phyloP scores from a whole-genome alignment of 225 moss, liverwort and hornwort genomes.

The Anthoceros angustus region DNA sequence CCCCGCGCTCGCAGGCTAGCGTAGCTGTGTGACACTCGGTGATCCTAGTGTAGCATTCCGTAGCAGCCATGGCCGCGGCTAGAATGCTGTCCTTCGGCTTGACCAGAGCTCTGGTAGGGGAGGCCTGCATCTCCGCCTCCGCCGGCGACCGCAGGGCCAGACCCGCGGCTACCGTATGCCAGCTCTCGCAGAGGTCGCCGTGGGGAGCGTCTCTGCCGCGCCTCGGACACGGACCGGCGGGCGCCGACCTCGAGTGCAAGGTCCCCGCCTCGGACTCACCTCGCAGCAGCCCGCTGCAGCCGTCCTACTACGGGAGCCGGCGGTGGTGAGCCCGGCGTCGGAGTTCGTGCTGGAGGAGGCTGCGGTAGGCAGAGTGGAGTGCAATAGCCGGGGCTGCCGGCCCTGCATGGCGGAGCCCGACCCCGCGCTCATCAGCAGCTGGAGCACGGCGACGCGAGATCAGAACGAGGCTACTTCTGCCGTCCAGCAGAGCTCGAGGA shows the following conservation, averaged over 20 bases:
- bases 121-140: no score
- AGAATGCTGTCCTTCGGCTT: no score
- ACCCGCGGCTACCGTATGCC: no score
- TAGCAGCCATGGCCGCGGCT: no score
- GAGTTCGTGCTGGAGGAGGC: neutral
- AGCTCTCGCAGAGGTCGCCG: no score
- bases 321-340: neutral
- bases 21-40: no score
- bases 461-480: neutral
- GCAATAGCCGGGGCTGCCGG: conserved; percentile 1
- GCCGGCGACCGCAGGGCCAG: no score
- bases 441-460: neutral
- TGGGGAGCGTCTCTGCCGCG: no score
- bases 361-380: neutral
- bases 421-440: neutral
- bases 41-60: no score
- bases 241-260: neutral
- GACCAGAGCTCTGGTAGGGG: no score
- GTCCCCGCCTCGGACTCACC: neutral
- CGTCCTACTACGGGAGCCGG: neutral
- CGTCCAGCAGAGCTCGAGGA: neutral
- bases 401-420: neutral
- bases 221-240: no score
- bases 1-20: no score
- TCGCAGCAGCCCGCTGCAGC: neutral